A percentile compares a stretch with the other conserved stretches of the same genome.
Evolutionary conservation across 2,329 filamentous ascomycete genomes (phyloP).

Genomic region (Colletotrichum neosansevieriae): DNA sequence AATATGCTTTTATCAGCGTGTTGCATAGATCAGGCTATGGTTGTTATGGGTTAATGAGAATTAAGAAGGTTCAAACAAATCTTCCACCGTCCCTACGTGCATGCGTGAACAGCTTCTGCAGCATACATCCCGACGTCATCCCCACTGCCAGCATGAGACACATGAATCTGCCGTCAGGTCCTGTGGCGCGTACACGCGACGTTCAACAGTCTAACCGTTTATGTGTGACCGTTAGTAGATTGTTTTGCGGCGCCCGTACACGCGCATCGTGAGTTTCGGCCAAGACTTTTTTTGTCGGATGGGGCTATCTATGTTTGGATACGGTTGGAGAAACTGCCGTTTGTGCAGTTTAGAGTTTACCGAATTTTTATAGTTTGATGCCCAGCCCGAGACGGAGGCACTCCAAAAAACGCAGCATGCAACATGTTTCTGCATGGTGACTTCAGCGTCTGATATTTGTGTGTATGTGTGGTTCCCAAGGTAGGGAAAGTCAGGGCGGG

Average conservation of each 20-base stretch:
- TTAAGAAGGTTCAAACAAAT: conserved; percentile 28
- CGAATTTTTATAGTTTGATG: not conserved
- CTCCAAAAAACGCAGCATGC: not conserved
- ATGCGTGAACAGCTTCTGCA: not conserved
- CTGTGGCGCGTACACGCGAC: not conserved
- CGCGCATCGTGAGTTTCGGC: conserved; percentile 19
- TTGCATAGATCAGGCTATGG: conserved; percentile 39
- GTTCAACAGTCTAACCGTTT: conserved; percentile 6
- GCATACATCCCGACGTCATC: conserved; percentile 1
- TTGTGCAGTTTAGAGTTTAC: conserved; percentile 20
- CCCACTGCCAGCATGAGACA: not conserved
- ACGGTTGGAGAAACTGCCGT: conserved; percentile 9
- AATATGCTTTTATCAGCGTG: conserved; percentile 41
- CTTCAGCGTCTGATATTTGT: conserved; percentile 1
- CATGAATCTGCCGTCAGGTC: not conserved
- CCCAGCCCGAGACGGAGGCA: conserved; percentile 9
- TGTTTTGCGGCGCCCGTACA: conserved; percentile 1
- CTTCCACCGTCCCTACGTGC: not conserved
- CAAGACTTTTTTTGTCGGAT: conserved; percentile 10
- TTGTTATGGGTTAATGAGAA: conserved; percentile 38
- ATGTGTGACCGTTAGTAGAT: conserved; percentile 6
- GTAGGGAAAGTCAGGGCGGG: no score
- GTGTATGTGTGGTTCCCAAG: no score
- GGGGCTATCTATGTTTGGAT: not conserved
- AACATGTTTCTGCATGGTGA: not conserved